Conservation (phyloP, 2,329 filamentous ascomycete species). For the Apiospora aurea region DNA sequence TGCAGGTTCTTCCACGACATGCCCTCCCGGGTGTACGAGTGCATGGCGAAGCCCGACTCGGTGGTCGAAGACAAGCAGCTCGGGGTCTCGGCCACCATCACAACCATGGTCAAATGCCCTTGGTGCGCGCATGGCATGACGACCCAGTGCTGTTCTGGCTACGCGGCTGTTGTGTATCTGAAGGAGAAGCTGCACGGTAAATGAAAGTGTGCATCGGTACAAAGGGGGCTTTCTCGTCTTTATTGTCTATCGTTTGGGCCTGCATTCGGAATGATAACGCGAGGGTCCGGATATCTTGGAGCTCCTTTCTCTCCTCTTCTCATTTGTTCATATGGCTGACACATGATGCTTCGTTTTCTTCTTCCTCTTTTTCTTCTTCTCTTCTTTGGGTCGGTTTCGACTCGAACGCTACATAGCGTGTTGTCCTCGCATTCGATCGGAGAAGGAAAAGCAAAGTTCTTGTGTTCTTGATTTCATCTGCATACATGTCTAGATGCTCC, state of each 20-base stretch:
- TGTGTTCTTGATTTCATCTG: background rate
- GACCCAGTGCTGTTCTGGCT: slow-evolving; percentile 72
- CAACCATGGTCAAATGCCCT: slow-evolving; percentile 70
- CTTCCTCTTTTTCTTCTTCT: background rate
- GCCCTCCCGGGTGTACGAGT: slow-evolving; percentile 69
- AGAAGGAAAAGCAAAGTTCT: background rate
- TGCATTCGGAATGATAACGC: background rate
- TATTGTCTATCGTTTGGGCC: background rate
- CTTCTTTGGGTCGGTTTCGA: background rate
- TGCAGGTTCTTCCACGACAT: slow-evolving; percentile 72
- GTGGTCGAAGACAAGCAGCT: slow-evolving; percentile 58
- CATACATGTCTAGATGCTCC: background rate
- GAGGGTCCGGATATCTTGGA: background rate
- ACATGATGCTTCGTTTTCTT: background rate
- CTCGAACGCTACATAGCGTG: background rate
- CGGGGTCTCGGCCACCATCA: slow-evolving; percentile 63
- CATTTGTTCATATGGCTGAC: slow-evolving; percentile 7
- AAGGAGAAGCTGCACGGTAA: slow-evolving; percentile 65
- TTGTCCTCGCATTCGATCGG: slow-evolving; percentile 2
- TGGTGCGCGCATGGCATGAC: slow-evolving; percentile 78
- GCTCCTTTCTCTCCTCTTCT: background rate
- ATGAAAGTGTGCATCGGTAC: slow-evolving; percentile 27
- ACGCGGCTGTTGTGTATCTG: slow-evolving; percentile 70
- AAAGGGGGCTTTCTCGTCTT: background rate
- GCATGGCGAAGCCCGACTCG: slow-evolving; percentile 66